Percentiles rank a stretch among this genome's conserved stretches.
Conservation (phyloP, 192 early-diverging fungal species). For the Coemansia sp. region DNA sequence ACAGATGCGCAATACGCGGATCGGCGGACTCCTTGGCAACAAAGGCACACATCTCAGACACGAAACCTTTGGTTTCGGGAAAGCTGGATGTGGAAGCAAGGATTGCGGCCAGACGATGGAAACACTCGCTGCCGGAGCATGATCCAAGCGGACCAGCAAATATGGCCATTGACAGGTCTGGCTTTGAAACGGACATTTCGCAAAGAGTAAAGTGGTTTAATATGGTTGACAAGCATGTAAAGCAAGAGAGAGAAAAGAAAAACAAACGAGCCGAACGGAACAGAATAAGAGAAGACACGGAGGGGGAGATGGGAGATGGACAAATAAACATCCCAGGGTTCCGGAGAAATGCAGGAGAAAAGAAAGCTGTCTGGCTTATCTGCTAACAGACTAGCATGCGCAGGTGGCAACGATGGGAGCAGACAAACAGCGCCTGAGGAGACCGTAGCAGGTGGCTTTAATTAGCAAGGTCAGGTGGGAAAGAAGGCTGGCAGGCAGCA, state of each 20-base stretch:
- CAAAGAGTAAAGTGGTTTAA: not conserved
- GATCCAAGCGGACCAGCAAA: constrained; percentile 91
- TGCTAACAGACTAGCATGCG: too few species aligned
- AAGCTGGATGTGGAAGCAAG: not conserved
- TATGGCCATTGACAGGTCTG: constrained; percentile 59
- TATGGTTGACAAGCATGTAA: too few species aligned
- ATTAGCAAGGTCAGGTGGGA: not conserved
- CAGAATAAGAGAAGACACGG: too few species aligned
- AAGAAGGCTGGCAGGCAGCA: too few species aligned
- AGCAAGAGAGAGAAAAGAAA: not conserved
- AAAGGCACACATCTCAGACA: constrained; percentile 72
- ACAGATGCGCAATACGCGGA: constrained; percentile 59
- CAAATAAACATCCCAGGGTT: too few species aligned
- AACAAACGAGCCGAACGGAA: not conserved
- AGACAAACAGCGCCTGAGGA: not conserved
- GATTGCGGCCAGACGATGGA: not conserved
- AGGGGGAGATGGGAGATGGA: too few species aligned
- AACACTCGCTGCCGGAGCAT: constrained; percentile 50
- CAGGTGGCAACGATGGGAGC: too few species aligned
- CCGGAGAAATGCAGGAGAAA: too few species aligned
- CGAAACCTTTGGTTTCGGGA: constrained; percentile 48
- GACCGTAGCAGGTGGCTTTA: not conserved
- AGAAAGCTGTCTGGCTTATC: too few species aligned
- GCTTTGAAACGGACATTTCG: not conserved
- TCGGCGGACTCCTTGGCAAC: constrained; percentile 58